These are phyloP conservation scores for Kingdonia uniflora DNA, from an alignment of 164 flowering plant species.

Conservation along the genomic window DNA sequence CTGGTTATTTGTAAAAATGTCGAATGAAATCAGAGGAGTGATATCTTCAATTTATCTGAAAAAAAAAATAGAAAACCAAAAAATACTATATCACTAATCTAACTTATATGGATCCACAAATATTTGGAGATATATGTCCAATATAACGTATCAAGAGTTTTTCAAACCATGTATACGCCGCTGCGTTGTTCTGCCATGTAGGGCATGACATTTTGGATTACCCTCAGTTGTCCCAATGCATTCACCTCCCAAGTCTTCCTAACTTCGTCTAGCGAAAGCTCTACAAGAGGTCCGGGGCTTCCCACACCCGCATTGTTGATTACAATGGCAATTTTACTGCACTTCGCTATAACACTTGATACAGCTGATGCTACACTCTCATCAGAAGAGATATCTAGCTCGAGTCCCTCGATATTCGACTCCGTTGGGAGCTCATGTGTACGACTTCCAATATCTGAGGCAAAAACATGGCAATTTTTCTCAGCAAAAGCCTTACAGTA, in stretches of 20 bases:
- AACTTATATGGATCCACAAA: no score
- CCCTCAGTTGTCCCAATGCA: conserved; percentile 46
- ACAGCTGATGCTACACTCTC: conserved; percentile 40
- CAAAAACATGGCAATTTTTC: conserved; percentile 41
- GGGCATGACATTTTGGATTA: conserved; percentile 58
- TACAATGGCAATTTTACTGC: conserved; percentile 43
- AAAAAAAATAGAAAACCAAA: no score
- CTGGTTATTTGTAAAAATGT: no score
- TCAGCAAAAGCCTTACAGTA: conserved; percentile 61
- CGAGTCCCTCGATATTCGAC: conserved; percentile 30
- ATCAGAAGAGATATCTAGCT: conserved; percentile 52
- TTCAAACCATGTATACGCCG: conserved; percentile 25
- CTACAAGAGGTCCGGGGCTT: conserved; percentile 53
- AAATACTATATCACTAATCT: no score
- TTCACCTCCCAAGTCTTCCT: conserved; percentile 53
- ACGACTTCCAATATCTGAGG: conserved; percentile 35
- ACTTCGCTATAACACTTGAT: conserved; percentile 21
- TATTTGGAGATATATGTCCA: no score
- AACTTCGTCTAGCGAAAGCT: conserved; percentile 36
- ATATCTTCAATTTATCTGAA: no score
- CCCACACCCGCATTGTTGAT: conserved; percentile 64
- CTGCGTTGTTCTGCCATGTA: conserved; percentile 37
- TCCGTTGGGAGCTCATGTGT: conserved; percentile 25
- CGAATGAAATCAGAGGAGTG: no score
- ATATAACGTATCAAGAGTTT: no score